Conservation (phyloP, 306 rosid species). For the Psophocarpus tetragonolobus region DNA sequence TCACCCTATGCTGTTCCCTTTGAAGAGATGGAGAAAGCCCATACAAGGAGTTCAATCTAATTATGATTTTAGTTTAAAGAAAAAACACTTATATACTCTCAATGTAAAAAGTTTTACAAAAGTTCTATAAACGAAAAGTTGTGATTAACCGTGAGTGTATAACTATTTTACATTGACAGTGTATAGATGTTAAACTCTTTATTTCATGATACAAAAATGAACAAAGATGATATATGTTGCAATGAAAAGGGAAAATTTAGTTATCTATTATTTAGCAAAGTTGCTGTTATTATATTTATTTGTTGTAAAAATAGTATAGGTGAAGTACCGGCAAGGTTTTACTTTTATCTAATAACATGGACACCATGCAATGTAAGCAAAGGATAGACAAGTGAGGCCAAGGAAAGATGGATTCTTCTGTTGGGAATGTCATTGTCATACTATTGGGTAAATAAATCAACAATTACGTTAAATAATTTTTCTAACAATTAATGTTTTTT, state of each 20-base stretch:
- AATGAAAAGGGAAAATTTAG: background rate
- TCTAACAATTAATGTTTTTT: background rate
- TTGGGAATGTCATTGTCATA: background rate
- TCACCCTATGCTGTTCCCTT: slow-evolving; percentile 78
- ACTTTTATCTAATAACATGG: background rate
- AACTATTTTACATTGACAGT: no score
- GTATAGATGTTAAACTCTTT: no score
- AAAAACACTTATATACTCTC: no score
- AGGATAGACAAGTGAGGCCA: background rate
- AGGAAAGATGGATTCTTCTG: background rate
- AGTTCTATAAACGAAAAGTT: no score
- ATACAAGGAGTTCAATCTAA: slow-evolving; percentile 44
- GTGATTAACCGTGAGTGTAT: no score
- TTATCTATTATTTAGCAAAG: background rate
- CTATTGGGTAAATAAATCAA: background rate
- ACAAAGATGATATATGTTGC: background rate
- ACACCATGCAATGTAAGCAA: background rate
- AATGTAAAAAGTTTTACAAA: no score
- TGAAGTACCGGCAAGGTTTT: background rate
- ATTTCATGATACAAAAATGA: slow-evolving; percentile 6
- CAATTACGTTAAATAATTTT: no score
- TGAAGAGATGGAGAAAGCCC: slow-evolving; percentile 42
- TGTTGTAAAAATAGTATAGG: background rate
- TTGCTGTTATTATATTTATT: background rate
- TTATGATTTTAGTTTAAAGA: no score